A percentile compares a stretch with the other conserved stretches of the same genome.
Conservation (phyloP, 2,329 filamentous ascomycete species). For the Colletotrichum sp. region DNA sequence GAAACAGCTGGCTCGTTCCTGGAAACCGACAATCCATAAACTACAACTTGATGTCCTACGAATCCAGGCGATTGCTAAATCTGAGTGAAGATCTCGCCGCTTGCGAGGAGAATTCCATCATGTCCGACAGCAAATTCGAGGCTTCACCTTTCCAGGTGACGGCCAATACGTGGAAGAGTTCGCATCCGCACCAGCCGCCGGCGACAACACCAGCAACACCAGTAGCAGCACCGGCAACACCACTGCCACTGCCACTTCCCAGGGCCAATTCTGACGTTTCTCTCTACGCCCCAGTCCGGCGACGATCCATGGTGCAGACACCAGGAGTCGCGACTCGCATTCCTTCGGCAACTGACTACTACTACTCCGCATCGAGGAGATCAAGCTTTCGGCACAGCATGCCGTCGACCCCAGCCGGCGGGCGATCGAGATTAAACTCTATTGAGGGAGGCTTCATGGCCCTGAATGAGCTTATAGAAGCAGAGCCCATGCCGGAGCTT, state of each 20-base stretch:
- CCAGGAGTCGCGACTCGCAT: constrained; percentile 55
- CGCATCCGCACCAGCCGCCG: constrained; percentile 31
- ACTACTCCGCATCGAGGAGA: constrained; percentile 25
- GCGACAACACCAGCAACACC: neutral
- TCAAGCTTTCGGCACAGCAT: constrained; percentile 43
- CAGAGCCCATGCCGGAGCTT: constrained; percentile 16
- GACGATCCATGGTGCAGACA: constrained; percentile 52
- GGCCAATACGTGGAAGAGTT: constrained; percentile 41
- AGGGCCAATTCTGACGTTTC: constrained; percentile 53
- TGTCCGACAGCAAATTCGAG: constrained; percentile 38
- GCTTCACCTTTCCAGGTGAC: constrained; percentile 32
- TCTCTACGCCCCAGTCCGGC: constrained; percentile 51
- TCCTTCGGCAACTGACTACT: constrained; percentile 1
- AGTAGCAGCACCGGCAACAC: neutral
- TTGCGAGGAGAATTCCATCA: constrained; percentile 34
- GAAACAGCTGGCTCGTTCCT: constrained; percentile 34
- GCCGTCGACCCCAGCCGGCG: constrained; percentile 36
- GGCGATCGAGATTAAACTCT: constrained; percentile 41
- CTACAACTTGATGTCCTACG: constrained; percentile 50
- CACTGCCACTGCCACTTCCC: constrained; percentile 25
- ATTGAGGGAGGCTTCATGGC: constrained; percentile 35
- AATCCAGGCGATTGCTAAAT: constrained; percentile 48
- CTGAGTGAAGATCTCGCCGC: constrained; percentile 37
- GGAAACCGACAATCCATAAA: constrained; percentile 43
- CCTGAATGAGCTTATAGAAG: neutral